Base-by-base conservation (phyloP, 163 green algal genomes). In the Scenedesmus sp. region DNA sequence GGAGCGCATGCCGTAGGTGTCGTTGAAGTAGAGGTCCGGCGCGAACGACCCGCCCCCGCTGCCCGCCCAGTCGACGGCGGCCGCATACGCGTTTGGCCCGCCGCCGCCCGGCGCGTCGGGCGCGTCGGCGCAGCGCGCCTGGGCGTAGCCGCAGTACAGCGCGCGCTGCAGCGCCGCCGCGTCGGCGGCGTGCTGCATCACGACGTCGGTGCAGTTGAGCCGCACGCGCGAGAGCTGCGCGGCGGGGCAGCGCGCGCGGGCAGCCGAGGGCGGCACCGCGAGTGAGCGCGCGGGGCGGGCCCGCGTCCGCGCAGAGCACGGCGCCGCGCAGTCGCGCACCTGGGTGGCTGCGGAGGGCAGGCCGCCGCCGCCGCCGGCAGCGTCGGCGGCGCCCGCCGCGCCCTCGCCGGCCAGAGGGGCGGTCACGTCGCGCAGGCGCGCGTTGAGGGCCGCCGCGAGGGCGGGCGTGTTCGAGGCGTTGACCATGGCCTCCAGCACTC, bases 141-240 rank as follows among this genome's bases (percentile, higher is more conserved):
- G 78, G 60, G 53, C 60, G 79, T 88, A 94, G 3, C 83, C 90
- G 80, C 89, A 93, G 73, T 89, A 94, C 22, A 92, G 73, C n/a
- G 53, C 44, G 7, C 63, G 48, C 66, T 92, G 78, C 28, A 94
- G 73, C 50, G 57, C 80, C 4, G 51, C 24, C 1, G 50, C 63
- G 13, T 24, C 81, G 0, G 22, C 57, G 22, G 80, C 6, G 33
- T 47, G 84, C 0, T 70, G 62, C 22, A 73, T 28, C 15, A 74
- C 33, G 31, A 80, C 83, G 26, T 81, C 58, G 17, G 82, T 84
- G 56, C 86, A 87, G 50, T 86, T 79, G 13, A 88, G n/a, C 29
- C 13, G 29, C 33, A 81, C 28, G 31, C 18, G 18, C 3, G n/a
- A 26, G 1, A 84, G 36, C 75, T 66, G 75, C n/a, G n/a, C n/a